A percentile compares a stretch with the other conserved stretches of the same genome.
Conservation (phyloP, 805 yeast genomes). For the Cyberlindnera meyerae region DNA sequence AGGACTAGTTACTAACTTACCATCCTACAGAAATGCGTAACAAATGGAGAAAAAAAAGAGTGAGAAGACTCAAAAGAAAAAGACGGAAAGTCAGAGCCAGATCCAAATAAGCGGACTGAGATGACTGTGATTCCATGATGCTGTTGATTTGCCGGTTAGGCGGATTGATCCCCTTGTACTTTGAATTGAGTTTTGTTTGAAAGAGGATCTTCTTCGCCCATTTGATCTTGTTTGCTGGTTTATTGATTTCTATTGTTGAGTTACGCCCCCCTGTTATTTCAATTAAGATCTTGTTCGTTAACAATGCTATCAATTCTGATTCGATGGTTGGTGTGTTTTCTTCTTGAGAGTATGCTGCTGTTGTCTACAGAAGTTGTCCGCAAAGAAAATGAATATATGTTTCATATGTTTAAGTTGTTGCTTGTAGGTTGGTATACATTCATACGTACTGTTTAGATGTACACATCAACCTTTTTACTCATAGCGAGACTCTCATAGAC, state of each 20-base stretch:
- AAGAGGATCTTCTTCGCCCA: no score
- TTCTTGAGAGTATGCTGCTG: not conserved
- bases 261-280: slow-evolving; percentile 4
- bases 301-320: not conserved
- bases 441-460: no score
- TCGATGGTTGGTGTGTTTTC: not conserved
- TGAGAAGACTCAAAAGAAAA: slow-evolving; percentile 99
- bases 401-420: slow-evolving; percentile 2
- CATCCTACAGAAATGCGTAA: slow-evolving; percentile 62
- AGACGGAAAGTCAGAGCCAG: slow-evolving; percentile 99
- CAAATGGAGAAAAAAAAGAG: slow-evolving; percentile 99
- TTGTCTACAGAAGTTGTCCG: slow-evolving; percentile 1
- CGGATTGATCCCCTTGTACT: not conserved
- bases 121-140: slow-evolving; percentile 9
- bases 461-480: no score
- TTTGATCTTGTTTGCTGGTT: slow-evolving; percentile 6
- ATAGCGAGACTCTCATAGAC: no score
- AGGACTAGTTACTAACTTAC: slow-evolving; percentile 11
- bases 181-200: not conserved
- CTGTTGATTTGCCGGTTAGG: not conserved
- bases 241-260: not conserved
- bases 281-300: slow-evolving; percentile 6
- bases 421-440: no score
- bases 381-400: slow-evolving; percentile 7
- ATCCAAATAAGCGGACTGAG: slow-evolving; percentile 78